Conservation (phyloP, 2,329 filamentous ascomycete species). For the Magnaporthales sp. region DNA sequence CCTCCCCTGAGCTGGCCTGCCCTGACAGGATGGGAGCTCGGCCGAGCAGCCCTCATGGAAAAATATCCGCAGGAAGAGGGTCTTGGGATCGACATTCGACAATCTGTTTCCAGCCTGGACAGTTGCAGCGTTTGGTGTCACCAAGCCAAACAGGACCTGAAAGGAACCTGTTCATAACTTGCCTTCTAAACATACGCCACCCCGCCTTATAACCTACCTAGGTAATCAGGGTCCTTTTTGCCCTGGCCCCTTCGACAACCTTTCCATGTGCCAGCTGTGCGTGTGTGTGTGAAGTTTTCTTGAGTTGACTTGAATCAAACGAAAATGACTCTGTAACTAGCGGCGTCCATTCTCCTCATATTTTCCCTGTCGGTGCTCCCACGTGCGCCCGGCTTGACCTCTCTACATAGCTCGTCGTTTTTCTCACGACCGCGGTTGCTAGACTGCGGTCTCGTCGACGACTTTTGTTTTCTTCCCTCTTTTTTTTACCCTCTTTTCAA, state of each 20-base stretch:
- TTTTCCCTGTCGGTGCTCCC: neutral
- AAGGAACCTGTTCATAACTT: neutral
- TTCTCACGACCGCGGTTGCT: neutral
- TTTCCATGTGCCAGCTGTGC: neutral
- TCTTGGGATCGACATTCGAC: neutral
- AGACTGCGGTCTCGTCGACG: slow-evolving; percentile 1
- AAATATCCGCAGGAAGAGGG: neutral
- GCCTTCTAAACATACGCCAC: neutral
- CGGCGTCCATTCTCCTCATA: neutral
- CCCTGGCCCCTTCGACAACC: neutral
- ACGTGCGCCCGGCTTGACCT: neutral
- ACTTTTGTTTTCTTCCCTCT: neutral
- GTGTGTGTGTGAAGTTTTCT: neutral
- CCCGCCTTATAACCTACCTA: neutral
- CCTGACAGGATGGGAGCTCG: neutral
- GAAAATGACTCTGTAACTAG: neutral
- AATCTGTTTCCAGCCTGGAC: neutral
- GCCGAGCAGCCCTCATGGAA: neutral
- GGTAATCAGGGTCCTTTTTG: neutral
- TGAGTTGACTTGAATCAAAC: neutral
- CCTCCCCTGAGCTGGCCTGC: neutral
- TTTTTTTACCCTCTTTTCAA: neutral
- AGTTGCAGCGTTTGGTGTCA: neutral
- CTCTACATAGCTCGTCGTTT: neutral
- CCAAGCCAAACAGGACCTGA: neutral